Base-by-base conservation (phyloP, 106 monocot genomes). In the Ottelia alismoides region DNA sequence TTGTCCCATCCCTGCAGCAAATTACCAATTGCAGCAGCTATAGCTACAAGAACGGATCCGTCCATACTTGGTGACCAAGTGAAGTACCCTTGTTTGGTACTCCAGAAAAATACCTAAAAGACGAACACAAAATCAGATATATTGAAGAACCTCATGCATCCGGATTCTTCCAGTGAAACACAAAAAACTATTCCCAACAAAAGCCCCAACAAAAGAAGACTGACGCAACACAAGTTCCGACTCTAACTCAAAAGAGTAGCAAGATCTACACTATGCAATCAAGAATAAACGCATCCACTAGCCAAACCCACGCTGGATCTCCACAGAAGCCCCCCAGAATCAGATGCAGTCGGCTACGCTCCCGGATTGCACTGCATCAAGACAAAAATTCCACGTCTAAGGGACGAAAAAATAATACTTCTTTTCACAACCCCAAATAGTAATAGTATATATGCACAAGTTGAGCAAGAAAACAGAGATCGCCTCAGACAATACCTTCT, bases 1-100 rank as follows among this genome's bases (percentile, higher is more conserved):
- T 70, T 70, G 26, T 70, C 70, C 70, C 70, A 70, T 24, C 70
- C 70, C 31, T 70, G 70, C 30, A 70, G 25, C 46, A 70, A 70
- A 47, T 70, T 70, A 17, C 70, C 70, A 47, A 70, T 62, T 30
- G 70, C 30, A 25, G 70, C 70, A n/a, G 70, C 70, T 21, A 70
- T 24, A 3, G 70, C 70, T 23, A 70, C 52, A 24, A 70, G 27
- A 29, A 70, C 44, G 17, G 70, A 44, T 22, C 70, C 61, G 5
- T 62, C 28, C 61, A 70, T 61, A 45, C 29, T 65, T 46, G n/a
- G n/a, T n/a, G n/a, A n/a, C 30, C 51, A 10, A 44, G 17, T 17
- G 21, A 51, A 10, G 12, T 44, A 10, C 43, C 43, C 10, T 17
- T 10, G 12, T 44, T 17, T 11, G 43, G 43, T 44, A 44, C 43